Conservation (phyloP, 1,284 basidiomycete genomes). For the Sphagnurus paluster region DNA sequence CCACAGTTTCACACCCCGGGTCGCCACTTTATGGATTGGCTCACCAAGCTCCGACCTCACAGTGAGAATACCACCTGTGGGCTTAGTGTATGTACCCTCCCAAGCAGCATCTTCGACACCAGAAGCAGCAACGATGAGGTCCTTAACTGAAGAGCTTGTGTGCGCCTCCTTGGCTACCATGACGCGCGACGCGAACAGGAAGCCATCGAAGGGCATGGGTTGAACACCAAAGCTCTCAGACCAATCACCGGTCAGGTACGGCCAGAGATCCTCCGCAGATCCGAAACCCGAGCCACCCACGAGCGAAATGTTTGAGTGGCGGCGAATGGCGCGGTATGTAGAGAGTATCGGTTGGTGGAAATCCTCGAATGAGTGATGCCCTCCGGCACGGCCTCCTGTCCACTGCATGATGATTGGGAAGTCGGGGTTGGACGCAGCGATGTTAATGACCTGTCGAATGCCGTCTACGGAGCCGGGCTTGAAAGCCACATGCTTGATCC, state of each 20-base stretch:
- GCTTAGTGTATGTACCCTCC: slow-evolving; percentile 95
- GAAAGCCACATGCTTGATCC: slow-evolving; percentile 95
- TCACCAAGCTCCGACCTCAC: slow-evolving; percentile 98
- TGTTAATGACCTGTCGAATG: slow-evolving; percentile 95
- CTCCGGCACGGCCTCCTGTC: slow-evolving; percentile 99
- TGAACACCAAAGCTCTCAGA: slow-evolving; percentile 82
- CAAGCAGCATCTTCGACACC: slow-evolving; percentile 91
- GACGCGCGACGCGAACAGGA: slow-evolving; percentile 93
- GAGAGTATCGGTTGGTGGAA: slow-evolving; percentile 95
- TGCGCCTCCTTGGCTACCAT: slow-evolving; percentile 99
- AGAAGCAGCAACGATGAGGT: slow-evolving; percentile 92
- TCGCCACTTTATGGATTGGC: slow-evolving; percentile 99
- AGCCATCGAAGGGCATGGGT: slow-evolving; percentile 99
- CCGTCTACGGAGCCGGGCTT: slow-evolving; percentile 98
- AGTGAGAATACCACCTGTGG: slow-evolving; percentile 94
- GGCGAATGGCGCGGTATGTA: slow-evolving; percentile 90
- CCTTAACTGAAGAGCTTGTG: slow-evolving; percentile 92
- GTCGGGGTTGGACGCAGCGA: slow-evolving; percentile 91
- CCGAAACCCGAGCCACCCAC: slow-evolving; percentile 98
- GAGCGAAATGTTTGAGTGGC: slow-evolving; percentile 86
- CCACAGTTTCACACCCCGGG: slow-evolving; percentile 95
- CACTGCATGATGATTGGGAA: slow-evolving; percentile 99
- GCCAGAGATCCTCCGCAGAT: slow-evolving; percentile 94
- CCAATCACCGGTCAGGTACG: slow-evolving; percentile 97
- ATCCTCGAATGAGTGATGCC: slow-evolving; percentile 98